Evolutionary conservation across 306 rosid genomes (phyloP).

Genomic region (Malus orientalis): DNA sequence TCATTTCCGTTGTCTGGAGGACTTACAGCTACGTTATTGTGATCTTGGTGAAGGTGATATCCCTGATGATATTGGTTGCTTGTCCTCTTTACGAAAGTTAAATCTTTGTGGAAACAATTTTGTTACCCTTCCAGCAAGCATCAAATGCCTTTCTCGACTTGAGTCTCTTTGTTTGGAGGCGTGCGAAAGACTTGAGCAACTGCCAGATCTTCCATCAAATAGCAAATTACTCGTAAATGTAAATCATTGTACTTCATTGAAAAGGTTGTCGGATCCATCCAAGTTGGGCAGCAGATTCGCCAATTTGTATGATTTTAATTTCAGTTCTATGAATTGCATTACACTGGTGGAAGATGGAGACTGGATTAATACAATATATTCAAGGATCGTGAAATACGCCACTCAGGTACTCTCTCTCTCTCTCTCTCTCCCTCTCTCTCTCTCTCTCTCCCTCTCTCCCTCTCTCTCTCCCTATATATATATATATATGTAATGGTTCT

Average conservation of each 20-base stretch:
- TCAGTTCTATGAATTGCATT: not conserved
- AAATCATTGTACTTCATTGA: not conserved
- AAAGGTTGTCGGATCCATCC: not conserved
- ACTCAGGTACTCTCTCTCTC: not conserved
- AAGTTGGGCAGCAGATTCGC: not conserved
- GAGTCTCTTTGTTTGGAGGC: not conserved
- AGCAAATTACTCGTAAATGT: not conserved
- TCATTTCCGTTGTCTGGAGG: not conserved
- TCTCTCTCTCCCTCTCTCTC: no score
- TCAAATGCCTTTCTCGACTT: conserved; percentile 6
- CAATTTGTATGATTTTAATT: not conserved
- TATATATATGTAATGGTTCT: not conserved
- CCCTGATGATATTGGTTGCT: not conserved
- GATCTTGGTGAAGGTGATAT: not conserved
- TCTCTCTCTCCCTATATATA: no score
- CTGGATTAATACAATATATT: not conserved
- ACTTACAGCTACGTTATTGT: not conserved
- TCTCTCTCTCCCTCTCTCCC: not conserved
- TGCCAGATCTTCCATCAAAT: conserved; percentile 2
- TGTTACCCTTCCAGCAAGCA: conserved; percentile 6
- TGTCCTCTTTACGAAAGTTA: not conserved
- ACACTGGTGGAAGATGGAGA: not conserved
- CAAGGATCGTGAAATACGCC: not conserved
- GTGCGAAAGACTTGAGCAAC: conserved; percentile 7
- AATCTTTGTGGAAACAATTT: conserved; percentile 6